Base-by-base conservation (phyloP, 2,329 filamentous ascomycete genomes). In the Clarireedia hainanense region DNA sequence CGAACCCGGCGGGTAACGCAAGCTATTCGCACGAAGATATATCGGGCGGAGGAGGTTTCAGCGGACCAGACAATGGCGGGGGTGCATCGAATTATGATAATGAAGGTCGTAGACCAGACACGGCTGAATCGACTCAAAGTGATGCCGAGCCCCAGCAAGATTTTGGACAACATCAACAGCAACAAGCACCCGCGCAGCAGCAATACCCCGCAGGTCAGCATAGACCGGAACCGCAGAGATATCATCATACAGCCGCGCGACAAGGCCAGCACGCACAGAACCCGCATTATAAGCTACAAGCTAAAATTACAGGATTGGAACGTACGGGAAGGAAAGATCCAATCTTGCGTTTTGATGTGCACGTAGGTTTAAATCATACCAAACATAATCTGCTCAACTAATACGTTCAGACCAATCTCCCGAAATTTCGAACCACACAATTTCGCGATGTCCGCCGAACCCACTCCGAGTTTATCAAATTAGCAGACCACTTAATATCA, bases 391-490 rank as follows among this genome's bases (percentile, higher is more conserved):
- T 26, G 6, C 24, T 47, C 12, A 47, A 27, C 63, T 68, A 54
- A 68, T 40, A 7, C 12, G 26, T 26, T 55, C 20, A 99, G 94
- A 99, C 94, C 62, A 99, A 99, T 73, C 86, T 99, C n/a, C 91
- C 92, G 52, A 92, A 92, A 64, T 99, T 96, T 73, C 84, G 94
- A 65, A 99, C 94, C 0, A 99, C 94, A 5, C 94, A 99, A 71
- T 99, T 96, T 74, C 91, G 94, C 68, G 94, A 99, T 72, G 91
- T 99, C 63, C 88, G 94, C 65, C 89, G 94, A 58, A 86, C 95
- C 59, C 94, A 99, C 73, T 91, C 89, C 48, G 94, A 99, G 70
- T 99, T 99, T 67, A 80, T 89, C 61, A 99, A 97, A 73, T 85
- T 99, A n/a, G 90, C 88, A 55, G 89, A 96, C 57, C 94, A 99